Evolutionary conservation across 805 yeast species (phyloP).

Genomic region (Brettanomyces bruxellensis): DNA sequence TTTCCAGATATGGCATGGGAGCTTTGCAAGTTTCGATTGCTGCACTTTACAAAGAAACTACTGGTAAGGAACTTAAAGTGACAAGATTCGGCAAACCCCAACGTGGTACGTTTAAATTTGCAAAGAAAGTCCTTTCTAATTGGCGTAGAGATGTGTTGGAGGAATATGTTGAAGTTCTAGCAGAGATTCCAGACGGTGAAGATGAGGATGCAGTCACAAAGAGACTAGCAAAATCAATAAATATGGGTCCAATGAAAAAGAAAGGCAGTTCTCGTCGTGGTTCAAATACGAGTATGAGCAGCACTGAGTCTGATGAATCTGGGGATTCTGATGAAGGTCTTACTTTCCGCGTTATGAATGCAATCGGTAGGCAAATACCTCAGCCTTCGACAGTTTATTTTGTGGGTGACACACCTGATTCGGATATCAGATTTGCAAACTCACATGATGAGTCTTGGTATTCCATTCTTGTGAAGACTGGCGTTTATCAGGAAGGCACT

Average conservation of each 20-base stretch:
- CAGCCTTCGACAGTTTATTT: conserved; percentile 82
- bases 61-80: conserved; percentile 72
- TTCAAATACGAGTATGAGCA: conserved; percentile 8
- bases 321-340: conserved; percentile 34
- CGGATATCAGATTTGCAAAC: conserved; percentile 81
- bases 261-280: conserved; percentile 13
- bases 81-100: conserved; percentile 89
- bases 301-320: conserved; percentile 31
- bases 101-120: conserved; percentile 75
- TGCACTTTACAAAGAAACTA: conserved; percentile 74
- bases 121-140: conserved; percentile 61
- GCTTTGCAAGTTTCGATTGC: conserved; percentile 85
- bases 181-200: conserved; percentile 5
- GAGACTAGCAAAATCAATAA: conserved; percentile 3
- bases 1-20: conserved; percentile 89
- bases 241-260: background rate
- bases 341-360: conserved; percentile 35
- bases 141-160: conserved; percentile 79
- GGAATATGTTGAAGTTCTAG: conserved; percentile 50
- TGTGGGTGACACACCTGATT: conserved; percentile 87
- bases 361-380: conserved; percentile 48
- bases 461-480: conserved; percentile 78
- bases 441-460: conserved; percentile 80
- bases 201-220: background rate
- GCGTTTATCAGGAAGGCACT: conserved; percentile 77